Percentiles rank a stretch among this genome's conserved stretches.
Conservation (phyloP, 306 rosid species). For the Macrotyloma uniflorum region DNA sequence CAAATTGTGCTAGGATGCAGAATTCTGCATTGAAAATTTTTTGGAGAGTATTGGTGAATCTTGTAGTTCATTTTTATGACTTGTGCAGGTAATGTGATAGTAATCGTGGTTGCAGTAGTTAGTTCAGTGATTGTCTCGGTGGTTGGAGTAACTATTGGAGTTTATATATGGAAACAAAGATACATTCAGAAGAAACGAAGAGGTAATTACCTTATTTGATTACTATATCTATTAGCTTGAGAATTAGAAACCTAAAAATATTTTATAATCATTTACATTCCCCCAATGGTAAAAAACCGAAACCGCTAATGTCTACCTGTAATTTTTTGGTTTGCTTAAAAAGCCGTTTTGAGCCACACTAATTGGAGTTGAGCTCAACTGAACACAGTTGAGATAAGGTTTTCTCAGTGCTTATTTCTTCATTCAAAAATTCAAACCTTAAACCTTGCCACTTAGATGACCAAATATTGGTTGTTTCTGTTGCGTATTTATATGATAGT, state of each 20-base stretch:
- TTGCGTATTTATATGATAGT: background rate
- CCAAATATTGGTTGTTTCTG: background rate
- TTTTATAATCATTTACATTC: background rate
- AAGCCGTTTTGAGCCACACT: background rate
- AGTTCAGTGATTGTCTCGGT: slow-evolving; percentile 68
- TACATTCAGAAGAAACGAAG: slow-evolving; percentile 80
- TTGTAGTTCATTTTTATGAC: slow-evolving; percentile 20
- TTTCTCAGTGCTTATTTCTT: background rate
- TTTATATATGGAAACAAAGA: slow-evolving; percentile 74
- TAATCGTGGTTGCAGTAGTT: slow-evolving; percentile 58
- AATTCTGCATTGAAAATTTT: slow-evolving; percentile 5
- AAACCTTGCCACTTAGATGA: background rate
- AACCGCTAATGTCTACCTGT: background rate
- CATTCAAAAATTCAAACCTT: background rate
- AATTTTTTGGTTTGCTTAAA: background rate
- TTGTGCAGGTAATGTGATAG: slow-evolving; percentile 62
- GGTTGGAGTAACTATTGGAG: slow-evolving; percentile 55
- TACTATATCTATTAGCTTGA: background rate
- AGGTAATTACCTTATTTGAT: slow-evolving; percentile 51
- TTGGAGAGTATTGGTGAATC: background rate
- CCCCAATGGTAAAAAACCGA: background rate
- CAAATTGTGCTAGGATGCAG: slow-evolving; percentile 19
- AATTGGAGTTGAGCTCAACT: background rate
- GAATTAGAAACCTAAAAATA: background rate
- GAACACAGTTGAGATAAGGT: background rate